These are phyloP conservation scores for Graphilbum ipis-grandicollis DNA, from an alignment of 2,329 filamentous ascomycete species.

Conservation along the genomic window DNA sequence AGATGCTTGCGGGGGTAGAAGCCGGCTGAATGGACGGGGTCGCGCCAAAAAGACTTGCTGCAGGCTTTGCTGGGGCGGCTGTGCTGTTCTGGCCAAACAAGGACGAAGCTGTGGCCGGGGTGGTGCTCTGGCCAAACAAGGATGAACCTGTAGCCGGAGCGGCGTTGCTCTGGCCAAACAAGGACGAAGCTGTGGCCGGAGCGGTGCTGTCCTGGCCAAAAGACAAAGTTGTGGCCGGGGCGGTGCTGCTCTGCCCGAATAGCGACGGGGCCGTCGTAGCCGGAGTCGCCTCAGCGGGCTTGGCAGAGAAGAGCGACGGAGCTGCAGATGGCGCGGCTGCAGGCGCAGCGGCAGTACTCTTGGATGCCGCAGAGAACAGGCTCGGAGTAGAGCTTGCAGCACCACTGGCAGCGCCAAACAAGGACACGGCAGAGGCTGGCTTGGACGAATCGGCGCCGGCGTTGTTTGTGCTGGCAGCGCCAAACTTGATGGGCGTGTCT, in stretches of 20 bases:
- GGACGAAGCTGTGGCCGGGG: not conserved
- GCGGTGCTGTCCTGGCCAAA: not conserved
- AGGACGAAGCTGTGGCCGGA: too few relatives aligned
- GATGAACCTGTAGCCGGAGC: too few relatives aligned
- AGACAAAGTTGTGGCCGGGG: not conserved
- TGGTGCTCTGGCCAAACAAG: not conserved
- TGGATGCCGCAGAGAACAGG: not conserved
- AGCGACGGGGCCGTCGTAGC: not conserved
- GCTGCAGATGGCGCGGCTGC: not conserved
- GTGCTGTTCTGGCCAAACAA: not conserved
- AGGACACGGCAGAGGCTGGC: not conserved
- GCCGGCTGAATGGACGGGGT: not conserved
- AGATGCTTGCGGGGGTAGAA: not conserved
- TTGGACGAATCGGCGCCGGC: too few relatives aligned
- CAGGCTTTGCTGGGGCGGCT: not conserved
- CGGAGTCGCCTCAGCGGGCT: slow-evolving; percentile 2
- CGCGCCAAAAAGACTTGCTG: not conserved
- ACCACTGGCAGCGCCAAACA: not conserved
- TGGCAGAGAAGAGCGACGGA: not conserved
- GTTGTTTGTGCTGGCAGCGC: slow-evolving; percentile 6
- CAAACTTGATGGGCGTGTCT: slow-evolving; percentile 36
- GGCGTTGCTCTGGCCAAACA: not conserved
- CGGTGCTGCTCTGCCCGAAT: not conserved
- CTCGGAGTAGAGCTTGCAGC: not conserved
- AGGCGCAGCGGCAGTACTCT: not conserved